Conservation (phyloP, 2,329 filamentous ascomycete genomes). For the Phoma sp. region DNA sequence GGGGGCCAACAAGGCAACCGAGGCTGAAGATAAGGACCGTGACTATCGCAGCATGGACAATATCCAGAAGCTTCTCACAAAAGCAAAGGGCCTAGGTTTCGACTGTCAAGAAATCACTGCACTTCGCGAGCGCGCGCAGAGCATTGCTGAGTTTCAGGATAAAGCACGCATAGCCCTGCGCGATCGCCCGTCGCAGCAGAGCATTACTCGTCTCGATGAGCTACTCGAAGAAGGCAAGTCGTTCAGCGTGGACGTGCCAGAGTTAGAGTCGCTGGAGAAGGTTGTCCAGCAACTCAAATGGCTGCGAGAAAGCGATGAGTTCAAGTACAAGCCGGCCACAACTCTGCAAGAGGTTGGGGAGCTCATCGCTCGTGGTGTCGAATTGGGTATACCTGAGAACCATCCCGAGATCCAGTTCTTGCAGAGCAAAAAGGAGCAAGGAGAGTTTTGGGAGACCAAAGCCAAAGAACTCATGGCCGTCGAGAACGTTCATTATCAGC, state of each 20-base stretch:
- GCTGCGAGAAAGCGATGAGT: constrained; percentile 77
- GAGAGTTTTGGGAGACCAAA: constrained; percentile 89
- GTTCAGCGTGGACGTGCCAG: constrained; percentile 90
- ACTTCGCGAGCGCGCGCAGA: constrained; percentile 82
- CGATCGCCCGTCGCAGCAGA: constrained; percentile 55
- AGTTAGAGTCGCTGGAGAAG: constrained; percentile 81
- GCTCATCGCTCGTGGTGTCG: constrained; percentile 77
- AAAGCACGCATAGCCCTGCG: constrained; percentile 74
- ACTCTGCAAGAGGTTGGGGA: constrained; percentile 79
- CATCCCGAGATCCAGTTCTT: constrained; percentile 81
- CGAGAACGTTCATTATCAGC: constrained; percentile 89
- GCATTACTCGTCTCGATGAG: constrained; percentile 81
- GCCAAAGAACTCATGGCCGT: constrained; percentile 91
- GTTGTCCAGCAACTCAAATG: constrained; percentile 86
- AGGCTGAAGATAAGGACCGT: constrained; percentile 81
- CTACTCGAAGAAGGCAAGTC: constrained; percentile 86
- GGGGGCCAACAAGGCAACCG: constrained; percentile 72
- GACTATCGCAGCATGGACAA: constrained; percentile 89
- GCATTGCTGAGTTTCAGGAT: constrained; percentile 83
- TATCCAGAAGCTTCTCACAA: constrained; percentile 80
- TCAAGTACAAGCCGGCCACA: constrained; percentile 66
- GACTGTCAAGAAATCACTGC: constrained; percentile 90
- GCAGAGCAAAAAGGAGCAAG: constrained; percentile 75
- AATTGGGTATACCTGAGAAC: constrained; percentile 77
- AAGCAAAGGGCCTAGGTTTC: constrained; percentile 87